Evolutionary conservation across 2,329 filamentous ascomycete genomes (phyloP), one percentile per base, ranked within the genome.

Genomic region (Byssochlamys sp.): DNA sequence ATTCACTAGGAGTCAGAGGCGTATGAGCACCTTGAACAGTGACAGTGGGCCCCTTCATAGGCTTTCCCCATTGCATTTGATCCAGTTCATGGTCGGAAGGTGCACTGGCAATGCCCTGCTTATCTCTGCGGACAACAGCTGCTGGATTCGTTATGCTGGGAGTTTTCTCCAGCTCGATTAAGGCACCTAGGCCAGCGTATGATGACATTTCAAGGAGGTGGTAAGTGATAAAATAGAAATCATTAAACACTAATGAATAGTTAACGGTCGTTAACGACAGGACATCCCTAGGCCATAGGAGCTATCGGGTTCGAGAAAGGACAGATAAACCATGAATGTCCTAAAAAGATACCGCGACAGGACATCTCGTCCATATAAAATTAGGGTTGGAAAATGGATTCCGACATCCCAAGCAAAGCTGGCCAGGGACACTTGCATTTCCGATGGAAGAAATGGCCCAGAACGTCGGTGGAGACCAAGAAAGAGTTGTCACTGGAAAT

Each of bases 91-190:
- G 60, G 54, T 61, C 60, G 3, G 61, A 63, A 29, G 59, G 55
- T n/a, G 58, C 26, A 60, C 67, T 60, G 28, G 61, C 53, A 39
- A 63, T 56, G 25, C 59, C 57, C 55, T 67, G 62, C 39, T 64
- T 59, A 53, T 69, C 65, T 62, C 67, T 70, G 31, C 62, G 66
- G 39, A 71, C 59, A 49, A 73, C 72, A 6, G 73, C 67, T 27
- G 73, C 69, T 10, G 75, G 76, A 33, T 67, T 74, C 27, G 71
- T 58, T 45, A 78, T 65, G 3, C 63, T 58, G 39, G 61, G 58
- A 4, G 63, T 59, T 54, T 71, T 69, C 48, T 79, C 74, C 27
- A 80, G 72, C 52, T 76, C 70, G 55, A 79, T 67, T 27, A 78
- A 64, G 24, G 71, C 68, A 24, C 73, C 73, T 26, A 79, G 66